Conservation (phyloP, 192 early-diverging fungal genomes). For the Umbelopsis sp. region DNA sequence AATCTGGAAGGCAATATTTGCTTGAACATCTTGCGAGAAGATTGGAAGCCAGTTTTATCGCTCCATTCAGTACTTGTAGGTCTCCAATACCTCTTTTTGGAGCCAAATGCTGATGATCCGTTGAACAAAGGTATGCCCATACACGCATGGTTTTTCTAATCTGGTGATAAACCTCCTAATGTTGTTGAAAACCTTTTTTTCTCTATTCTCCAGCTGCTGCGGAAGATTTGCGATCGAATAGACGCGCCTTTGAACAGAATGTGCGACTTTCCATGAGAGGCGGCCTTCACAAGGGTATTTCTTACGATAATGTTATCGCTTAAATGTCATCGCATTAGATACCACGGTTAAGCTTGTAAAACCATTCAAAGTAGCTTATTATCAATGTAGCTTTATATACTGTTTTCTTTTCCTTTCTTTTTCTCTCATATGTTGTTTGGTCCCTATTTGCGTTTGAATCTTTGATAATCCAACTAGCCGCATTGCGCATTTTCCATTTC, state of each 20-base stretch:
- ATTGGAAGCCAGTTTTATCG: constrained; percentile 99
- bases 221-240: constrained; percentile 71
- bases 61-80: constrained; percentile 90
- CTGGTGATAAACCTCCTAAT: neutral
- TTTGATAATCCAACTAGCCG: no score
- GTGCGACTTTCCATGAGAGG: constrained; percentile 82
- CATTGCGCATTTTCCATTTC: no score
- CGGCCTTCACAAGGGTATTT: constrained; percentile 63
- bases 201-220: constrained; percentile 70
- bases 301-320: constrained; percentile 71
- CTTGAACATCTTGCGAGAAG: constrained; percentile 95
- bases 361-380: neutral
- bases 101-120: constrained; percentile 96
- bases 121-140: constrained; percentile 81
- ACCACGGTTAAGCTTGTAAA: neutral
- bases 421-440: no score
- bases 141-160: neutral
- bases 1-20: constrained; percentile 96
- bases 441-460: no score
- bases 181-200: neutral
- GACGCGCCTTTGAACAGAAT: constrained; percentile 71
- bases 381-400: no score
- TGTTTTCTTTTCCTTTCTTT: no score
- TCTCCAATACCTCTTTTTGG: constrained; percentile 88
- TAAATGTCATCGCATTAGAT: constrained; percentile 20